Percentiles rank a stretch among this genome's conserved stretches.
These are phyloP conservation scores for Phytophthora sp. DNA, from an alignment of 352 stramenopile genomes.

Conservation along the genomic window DNA sequence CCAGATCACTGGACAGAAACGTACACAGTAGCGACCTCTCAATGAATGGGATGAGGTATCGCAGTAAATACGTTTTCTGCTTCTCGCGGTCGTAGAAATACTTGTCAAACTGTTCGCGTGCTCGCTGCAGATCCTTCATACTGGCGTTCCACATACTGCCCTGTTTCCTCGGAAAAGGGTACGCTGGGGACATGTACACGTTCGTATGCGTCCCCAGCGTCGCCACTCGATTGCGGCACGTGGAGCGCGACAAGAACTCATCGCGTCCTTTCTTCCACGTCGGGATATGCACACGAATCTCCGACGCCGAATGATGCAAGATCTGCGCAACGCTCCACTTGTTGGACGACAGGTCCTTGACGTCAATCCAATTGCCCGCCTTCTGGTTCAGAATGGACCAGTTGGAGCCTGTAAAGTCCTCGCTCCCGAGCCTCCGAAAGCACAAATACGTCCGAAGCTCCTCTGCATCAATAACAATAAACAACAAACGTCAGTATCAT, in stretches of 20 bases:
- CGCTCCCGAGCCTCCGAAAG: constrained; percentile 62
- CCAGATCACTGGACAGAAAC: constrained; percentile 72
- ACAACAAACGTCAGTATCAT: constrained; percentile 20
- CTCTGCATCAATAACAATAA: constrained; percentile 29
- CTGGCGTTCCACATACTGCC: constrained; percentile 68
- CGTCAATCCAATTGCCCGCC: constrained; percentile 81
- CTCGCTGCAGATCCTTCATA: constrained; percentile 69
- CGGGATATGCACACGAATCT: constrained; percentile 75
- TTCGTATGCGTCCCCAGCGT: constrained; percentile 79
- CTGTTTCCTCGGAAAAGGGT: constrained; percentile 79
- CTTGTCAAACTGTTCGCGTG: constrained; percentile 73
- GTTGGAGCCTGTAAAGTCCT: constrained; percentile 71
- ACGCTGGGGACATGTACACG: constrained; percentile 80
- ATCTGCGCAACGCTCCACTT: constrained; percentile 85
- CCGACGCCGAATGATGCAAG: constrained; percentile 56
- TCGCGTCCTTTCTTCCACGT: constrained; percentile 77
- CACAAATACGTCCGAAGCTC: constrained; percentile 77
- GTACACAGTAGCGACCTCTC: constrained; percentile 79
- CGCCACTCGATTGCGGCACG: constrained; percentile 66
- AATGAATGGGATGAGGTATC: constrained; percentile 67
- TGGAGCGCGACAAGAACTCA: constrained; percentile 69
- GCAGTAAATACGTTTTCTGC: constrained; percentile 57
- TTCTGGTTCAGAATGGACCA: constrained; percentile 78
- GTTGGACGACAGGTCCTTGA: constrained; percentile 77
- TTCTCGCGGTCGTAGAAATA: constrained; percentile 68